Evolutionary conservation across 208 protist genomes (phyloP).

Genomic region (Wallacemonas sp.): DNA sequence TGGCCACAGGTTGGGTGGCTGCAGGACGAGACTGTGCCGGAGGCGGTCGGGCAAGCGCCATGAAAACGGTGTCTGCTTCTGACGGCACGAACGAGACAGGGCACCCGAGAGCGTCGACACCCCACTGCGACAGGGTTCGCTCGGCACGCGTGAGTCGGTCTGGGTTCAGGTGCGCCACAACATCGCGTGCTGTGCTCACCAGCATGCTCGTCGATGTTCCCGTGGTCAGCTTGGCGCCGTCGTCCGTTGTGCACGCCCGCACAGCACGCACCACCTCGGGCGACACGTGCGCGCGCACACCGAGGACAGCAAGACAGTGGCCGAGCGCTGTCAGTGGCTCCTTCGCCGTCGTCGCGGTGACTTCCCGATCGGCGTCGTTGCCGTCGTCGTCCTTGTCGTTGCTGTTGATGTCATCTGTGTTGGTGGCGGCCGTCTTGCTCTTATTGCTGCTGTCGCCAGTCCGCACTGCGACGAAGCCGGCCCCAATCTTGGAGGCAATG

Average conservation of each 20-base stretch:
- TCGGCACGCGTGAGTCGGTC: constrained; percentile 51
- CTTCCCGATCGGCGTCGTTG: background rate
- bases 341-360: background rate
- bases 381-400: background rate
- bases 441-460: background rate
- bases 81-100: background rate
- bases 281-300: constrained; percentile 68
- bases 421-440: too few relatives aligned
- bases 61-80: constrained; percentile 34
- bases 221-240: constrained; percentile 46
- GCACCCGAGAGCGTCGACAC: constrained; percentile 8
- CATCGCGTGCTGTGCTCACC: constrained; percentile 23
- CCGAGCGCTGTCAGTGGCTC: constrained; percentile 47
- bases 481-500: constrained; percentile 24
- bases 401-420: too few relatives aligned
- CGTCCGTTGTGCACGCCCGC: constrained; percentile 26
- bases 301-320: constrained; percentile 77
- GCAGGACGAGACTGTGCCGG: constrained; percentile 3
- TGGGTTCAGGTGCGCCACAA: constrained; percentile 41
- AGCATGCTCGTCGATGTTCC: constrained; percentile 49
- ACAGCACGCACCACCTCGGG: constrained; percentile 43
- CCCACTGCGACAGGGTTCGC: constrained; percentile 23
- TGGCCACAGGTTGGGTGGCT: background rate
- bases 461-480: background rate
- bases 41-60: constrained; percentile 25